A percentile compares a stretch with the other conserved stretches of the same genome.
These are phyloP conservation scores for Saccharomycopsis sp. DNA, from an alignment of 805 yeast species.

Conservation along the genomic window DNA sequence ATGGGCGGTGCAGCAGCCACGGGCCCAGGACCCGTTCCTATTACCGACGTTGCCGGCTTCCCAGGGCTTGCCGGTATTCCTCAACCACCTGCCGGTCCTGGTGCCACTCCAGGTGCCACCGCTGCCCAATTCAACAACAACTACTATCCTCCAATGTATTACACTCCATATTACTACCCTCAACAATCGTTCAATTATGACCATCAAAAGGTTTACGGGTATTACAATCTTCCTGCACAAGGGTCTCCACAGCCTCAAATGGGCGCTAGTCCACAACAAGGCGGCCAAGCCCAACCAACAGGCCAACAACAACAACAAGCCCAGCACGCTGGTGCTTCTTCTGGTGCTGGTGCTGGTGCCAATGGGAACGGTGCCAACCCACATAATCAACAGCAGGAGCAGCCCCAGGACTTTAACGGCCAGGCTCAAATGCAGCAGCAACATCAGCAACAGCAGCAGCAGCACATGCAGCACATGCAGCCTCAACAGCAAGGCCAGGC, in stretches of 20 bases:
- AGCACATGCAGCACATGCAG: background rate
- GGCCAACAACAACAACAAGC: conserved; percentile 23
- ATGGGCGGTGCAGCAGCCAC: conserved; percentile 20
- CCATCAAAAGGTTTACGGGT: background rate
- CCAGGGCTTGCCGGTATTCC: conserved; percentile 9
- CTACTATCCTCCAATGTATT: conserved; percentile 22
- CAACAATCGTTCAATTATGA: no score
- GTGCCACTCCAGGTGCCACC: conserved; percentile 11
- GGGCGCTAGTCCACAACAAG: conserved; percentile 14
- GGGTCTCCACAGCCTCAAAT: no score
- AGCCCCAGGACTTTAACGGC: no score
- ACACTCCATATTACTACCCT: no score
- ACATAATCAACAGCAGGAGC: no score
- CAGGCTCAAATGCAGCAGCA: no score
- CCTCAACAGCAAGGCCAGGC: background rate
- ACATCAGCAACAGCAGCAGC: no score
- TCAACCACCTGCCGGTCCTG: conserved; percentile 14
- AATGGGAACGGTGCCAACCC: no score
- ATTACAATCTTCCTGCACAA: no score
- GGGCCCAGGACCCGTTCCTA: conserved; percentile 1
- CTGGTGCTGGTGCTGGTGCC: no score
- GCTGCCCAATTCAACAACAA: conserved; percentile 27
- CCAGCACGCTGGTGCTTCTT: background rate
- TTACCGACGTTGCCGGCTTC: background rate
- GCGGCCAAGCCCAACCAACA: conserved; percentile 24